Evolutionary conservation across 805 yeast genomes (phyloP).

Genomic region (Candida khao-thaluensis): DNA sequence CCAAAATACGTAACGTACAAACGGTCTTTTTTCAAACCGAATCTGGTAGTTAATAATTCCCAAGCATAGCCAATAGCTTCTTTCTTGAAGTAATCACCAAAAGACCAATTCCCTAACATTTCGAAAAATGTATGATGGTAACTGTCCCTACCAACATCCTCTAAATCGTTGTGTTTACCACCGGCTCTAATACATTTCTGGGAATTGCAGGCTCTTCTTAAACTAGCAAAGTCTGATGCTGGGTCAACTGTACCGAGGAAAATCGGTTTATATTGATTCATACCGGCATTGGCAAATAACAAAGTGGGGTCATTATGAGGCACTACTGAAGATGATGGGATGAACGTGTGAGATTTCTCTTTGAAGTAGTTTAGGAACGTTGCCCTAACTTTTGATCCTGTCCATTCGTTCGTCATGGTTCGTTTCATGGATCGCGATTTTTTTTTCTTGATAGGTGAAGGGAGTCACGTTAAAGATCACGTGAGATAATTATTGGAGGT

Average conservation of each 20-base stretch:
- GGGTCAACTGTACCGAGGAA: conserved; percentile 98
- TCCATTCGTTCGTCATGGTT: conserved; percentile 32
- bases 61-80: conserved; percentile 89
- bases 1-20: conserved; percentile 95
- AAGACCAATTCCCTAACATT: conserved; percentile 99
- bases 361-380: conserved; percentile 84
- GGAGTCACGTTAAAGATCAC: too few relatives aligned
- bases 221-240: conserved; percentile 74
- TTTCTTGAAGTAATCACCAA: conserved; percentile 96
- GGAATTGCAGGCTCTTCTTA: conserved; percentile 90
- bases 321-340: conserved; percentile 90
- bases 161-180: conserved; percentile 97
- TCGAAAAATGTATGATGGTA: conserved; percentile 98
- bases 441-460: too few relatives aligned
- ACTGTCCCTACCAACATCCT: conserved; percentile 97
- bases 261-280: conserved; percentile 98
- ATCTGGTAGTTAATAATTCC: conserved; percentile 85
- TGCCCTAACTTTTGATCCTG: conserved; percentile 62
- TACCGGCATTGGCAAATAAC: conserved; percentile 96
- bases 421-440: too few relatives aligned
- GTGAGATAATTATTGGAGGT: too few relatives aligned
- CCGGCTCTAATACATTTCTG: conserved; percentile 99
- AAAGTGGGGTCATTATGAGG: conserved; percentile 98
- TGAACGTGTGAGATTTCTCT: conserved; percentile 67
- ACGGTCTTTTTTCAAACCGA: conserved; percentile 74